Evolutionary conservation across 345 rosid species (phyloP).

Genomic region (Litchi chinensis): DNA sequence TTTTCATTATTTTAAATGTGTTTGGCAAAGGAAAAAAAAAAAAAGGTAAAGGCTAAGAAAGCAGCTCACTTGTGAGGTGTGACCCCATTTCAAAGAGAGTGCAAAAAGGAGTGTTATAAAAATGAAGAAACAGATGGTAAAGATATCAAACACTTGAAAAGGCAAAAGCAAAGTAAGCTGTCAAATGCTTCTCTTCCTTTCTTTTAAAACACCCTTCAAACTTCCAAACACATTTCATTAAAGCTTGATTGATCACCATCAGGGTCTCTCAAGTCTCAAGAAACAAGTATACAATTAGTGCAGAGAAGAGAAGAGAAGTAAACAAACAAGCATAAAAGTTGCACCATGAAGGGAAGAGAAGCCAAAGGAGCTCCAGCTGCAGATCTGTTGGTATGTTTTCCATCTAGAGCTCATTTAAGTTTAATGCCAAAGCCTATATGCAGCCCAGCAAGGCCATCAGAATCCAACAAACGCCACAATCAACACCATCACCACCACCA

Average conservation of each 20-base stretch:
- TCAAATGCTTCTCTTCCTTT: slow-evolving; percentile 31
- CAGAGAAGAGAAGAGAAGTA: too few species aligned
- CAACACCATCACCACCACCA: slow-evolving; percentile 30
- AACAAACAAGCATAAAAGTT: background rate
- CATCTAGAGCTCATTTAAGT: slow-evolving; percentile 68
- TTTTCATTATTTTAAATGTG: background rate
- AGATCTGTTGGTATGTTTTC: slow-evolving; percentile 85
- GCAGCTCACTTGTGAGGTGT: slow-evolving; percentile 35
- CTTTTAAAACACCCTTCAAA: slow-evolving; percentile 26
- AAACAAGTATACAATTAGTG: background rate
- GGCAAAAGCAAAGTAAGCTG: slow-evolving; percentile 32
- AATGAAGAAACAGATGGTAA: slow-evolving; percentile 24
- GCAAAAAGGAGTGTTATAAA: slow-evolving; percentile 31
- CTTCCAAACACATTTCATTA: slow-evolving; percentile 15
- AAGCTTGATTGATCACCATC: slow-evolving; percentile 1
- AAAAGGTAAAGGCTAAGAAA: slow-evolving; percentile 36
- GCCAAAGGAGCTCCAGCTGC: slow-evolving; percentile 60
- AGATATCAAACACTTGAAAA: slow-evolving; percentile 17
- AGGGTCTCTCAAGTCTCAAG: background rate
- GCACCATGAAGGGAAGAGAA: slow-evolving; percentile 73
- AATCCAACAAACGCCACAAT: slow-evolving; percentile 46
- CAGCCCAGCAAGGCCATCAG: slow-evolving; percentile 67
- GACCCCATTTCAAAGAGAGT: slow-evolving; percentile 43
- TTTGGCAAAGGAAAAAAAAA: slow-evolving; percentile 4
- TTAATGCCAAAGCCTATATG: slow-evolving; percentile 71